A percentile compares a stretch with the other conserved stretches of the same genome.
Conservation (phyloP, 371 early-diverging fungal species). For the Massospora cicadina region DNA sequence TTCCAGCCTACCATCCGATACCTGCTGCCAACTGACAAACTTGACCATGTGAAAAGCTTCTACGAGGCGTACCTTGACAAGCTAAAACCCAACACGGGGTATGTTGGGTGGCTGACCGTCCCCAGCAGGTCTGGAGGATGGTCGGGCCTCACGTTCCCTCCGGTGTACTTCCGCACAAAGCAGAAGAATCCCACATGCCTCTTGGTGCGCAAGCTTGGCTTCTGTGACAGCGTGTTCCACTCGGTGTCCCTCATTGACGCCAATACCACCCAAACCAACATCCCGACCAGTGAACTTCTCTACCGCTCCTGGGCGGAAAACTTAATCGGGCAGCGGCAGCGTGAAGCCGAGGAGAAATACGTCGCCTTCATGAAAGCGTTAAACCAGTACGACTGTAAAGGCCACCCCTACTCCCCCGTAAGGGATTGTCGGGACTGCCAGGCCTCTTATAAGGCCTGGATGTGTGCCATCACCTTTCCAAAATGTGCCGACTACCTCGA, state of each 20-base stretch:
- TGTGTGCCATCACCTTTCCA: slow-evolving; percentile 41
- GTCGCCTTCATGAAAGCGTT: slow-evolving; percentile 24
- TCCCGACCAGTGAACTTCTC: slow-evolving; percentile 11
- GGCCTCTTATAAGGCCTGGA: slow-evolving; percentile 39
- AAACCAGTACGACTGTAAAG: slow-evolving; percentile 33
- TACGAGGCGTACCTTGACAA: not conserved
- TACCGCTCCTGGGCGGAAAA: slow-evolving; percentile 24
- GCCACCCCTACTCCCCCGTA: slow-evolving; percentile 30
- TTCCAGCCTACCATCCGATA: not conserved
- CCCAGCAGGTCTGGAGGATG: not conserved
- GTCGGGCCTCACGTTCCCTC: not conserved
- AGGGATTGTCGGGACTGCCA: slow-evolving; percentile 40
- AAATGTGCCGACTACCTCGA: slow-evolving; percentile 28
- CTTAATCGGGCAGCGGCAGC: slow-evolving; percentile 12
- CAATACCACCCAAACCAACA: not conserved
- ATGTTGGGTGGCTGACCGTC: not conserved
- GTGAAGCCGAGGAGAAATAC: slow-evolving; percentile 18
- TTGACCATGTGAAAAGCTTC: not conserved
- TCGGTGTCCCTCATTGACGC: slow-evolving; percentile 21
- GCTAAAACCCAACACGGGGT: not conserved
- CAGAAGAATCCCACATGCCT: not conserved
- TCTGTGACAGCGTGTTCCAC: slow-evolving; percentile 39
- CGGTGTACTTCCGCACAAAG: not conserved
- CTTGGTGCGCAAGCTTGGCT: slow-evolving; percentile 15
- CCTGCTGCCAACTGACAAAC: not conserved